A percentile compares a stretch with the other conserved stretches of the same genome.
These are phyloP conservation scores for Tardiomyces depauwii DNA, from an alignment of 1,139 yeast species.

Conservation along the genomic window DNA sequence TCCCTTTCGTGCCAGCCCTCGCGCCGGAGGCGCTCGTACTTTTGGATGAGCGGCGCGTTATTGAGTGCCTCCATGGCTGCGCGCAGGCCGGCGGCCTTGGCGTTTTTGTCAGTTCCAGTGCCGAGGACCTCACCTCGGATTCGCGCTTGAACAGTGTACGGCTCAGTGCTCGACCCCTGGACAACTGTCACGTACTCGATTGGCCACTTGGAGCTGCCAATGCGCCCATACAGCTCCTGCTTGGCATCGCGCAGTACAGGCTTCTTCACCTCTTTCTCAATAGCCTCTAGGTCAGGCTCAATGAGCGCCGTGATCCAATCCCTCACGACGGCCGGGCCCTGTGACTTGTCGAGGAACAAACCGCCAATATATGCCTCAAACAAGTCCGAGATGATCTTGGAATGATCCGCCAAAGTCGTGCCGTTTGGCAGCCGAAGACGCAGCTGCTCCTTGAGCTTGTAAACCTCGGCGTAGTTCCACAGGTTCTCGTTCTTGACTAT, in stretches of 20 bases:
- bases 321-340: conserved; percentile 38
- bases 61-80: conserved; percentile 65
- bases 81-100: conserved; percentile 56
- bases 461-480: conserved; percentile 57
- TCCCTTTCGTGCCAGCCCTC: conserved; percentile 22
- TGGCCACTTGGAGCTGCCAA: conserved; percentile 63
- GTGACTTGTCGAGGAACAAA: conserved; percentile 43
- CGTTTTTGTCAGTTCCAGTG: conserved; percentile 45
- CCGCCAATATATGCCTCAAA: conserved; percentile 94
- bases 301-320: conserved; percentile 52
- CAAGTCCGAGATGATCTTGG: conserved; percentile 59
- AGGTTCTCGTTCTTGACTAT: conserved; percentile 68
- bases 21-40: conserved; percentile 49
- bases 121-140: conserved; percentile 46
- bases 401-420: conserved; percentile 8
- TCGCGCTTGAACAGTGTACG: conserved; percentile 56
- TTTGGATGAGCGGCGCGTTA: conserved; percentile 50
- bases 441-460: conserved; percentile 58
- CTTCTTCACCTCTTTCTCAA: conserved; percentile 19
- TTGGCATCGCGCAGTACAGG: conserved; percentile 49
- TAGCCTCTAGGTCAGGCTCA: conserved; percentile 37
- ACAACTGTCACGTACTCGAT: conserved; percentile 51
- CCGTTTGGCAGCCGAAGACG: conserved; percentile 15
- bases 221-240: conserved; percentile 60
- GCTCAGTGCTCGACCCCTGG: conserved; percentile 25